Evolutionary conservation across 202 grass and related monocot genomes (phyloP).

Genomic region (Carex arenaria): DNA sequence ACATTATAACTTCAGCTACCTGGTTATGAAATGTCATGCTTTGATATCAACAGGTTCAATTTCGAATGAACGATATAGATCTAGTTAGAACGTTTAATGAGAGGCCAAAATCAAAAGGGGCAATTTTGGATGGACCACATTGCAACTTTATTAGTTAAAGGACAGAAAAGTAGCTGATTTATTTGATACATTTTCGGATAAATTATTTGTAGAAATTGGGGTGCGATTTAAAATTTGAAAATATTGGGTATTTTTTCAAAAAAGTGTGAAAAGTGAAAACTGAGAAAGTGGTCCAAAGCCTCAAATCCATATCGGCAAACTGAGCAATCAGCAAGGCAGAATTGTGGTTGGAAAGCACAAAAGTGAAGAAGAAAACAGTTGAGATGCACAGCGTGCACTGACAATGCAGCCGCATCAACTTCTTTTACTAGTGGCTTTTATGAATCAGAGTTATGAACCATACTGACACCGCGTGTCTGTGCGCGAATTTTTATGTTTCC

Average conservation of each 20-base stretch:
- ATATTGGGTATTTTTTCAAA: neutral
- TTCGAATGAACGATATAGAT: neutral
- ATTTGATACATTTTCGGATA: neutral
- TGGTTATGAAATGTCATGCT: too few relatives aligned
- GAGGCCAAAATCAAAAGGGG: too few relatives aligned
- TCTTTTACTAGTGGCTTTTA: neutral
- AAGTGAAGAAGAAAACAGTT: conserved; percentile 1
- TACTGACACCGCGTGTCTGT: neutral
- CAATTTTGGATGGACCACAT: neutral
- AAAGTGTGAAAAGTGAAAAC: neutral
- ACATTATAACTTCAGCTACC: too few relatives aligned
- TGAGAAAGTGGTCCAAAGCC: neutral
- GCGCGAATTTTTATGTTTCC: neutral
- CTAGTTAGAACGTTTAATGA: neutral
- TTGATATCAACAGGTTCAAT: neutral
- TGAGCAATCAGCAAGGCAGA: neutral
- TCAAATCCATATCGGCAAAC: neutral
- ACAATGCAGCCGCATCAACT: conserved; percentile 13
- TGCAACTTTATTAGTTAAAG: neutral
- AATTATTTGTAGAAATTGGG: neutral
- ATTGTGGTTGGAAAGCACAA: conserved; percentile 20
- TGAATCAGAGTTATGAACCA: neutral
- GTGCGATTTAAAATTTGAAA: neutral
- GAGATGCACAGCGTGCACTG: conserved; percentile 10
- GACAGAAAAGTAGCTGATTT: neutral